Evolutionary conservation across 148 eudicot genomes (phyloP), one percentile per base, ranked within the genome.

Genomic region (Camellia japonica): DNA sequence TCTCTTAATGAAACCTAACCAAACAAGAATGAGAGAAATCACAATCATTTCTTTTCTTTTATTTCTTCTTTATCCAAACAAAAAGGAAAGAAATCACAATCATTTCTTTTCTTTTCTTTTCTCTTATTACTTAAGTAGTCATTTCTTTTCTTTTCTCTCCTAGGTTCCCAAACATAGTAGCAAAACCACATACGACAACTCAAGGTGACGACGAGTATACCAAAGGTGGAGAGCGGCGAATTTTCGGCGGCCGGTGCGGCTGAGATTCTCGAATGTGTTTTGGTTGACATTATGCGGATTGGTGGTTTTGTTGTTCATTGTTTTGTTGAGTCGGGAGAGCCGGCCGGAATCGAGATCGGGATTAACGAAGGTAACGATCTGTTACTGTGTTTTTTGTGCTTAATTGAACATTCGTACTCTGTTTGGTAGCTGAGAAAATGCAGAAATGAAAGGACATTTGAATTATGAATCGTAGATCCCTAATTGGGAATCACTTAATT

Each of bases 281-380:
- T 93, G 95, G 95, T 67, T 90, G 47, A 83, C 87, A 43, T 77
- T 93, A 43, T 87, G 83, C 73, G 96, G 94, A 74, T 77, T 93
- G 10, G 85, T 84, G 18, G 72, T 92, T 76, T 9, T 93, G 74
- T 65, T 93, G 30, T 89, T 92, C 68, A 88, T 92, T 47, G 75
- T 93, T 67, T 65, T 92, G 43, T 87, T 91, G 74, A 85, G 90
- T 58, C 84, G 88, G 58, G 93, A 85, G 73, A 88, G 73, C 75
- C 86, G 83, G 56, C 97, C 90, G 10, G 41, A 83, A 61, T 83
- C 89, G 23, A 86, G 83, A 80, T 91, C 92, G 63, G 84, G 78
- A 19, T 68, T 86, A 14, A 51, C 80, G 47, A 86, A 90, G 95
- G 93, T 88, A 81, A 52, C 62, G 79, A 66, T 79, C 76, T 76